phyloP scores from a whole-genome alignment of 192 early-diverging fungal species.

The Geosiphon pyriformis region DNA sequence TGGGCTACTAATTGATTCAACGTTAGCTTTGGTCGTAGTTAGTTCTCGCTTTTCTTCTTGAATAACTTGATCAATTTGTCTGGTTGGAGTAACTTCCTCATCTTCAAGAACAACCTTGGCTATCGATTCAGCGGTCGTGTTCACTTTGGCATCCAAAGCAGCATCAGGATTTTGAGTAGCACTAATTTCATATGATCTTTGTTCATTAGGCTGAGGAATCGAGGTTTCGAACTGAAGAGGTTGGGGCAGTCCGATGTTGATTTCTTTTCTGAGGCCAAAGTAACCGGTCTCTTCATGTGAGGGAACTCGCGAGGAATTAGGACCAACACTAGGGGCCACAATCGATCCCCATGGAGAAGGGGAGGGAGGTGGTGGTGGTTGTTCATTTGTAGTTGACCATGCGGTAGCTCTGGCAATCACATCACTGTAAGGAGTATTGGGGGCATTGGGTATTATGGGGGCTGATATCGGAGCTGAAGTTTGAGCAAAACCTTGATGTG shows the following conservation, averaged over 20 bases:
- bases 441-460: conserved; percentile 23
- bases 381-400: conserved; percentile 4
- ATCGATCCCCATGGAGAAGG: conserved; percentile 35
- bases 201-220: conserved; percentile 36
- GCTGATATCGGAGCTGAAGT: conserved; percentile 26
- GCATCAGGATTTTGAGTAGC: conserved; percentile 39
- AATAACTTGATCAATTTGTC: background rate
- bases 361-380: conserved; percentile 6
- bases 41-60: background rate
- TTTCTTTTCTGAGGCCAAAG: conserved; percentile 11
- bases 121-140: conserved; percentile 26
- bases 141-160: conserved; percentile 33
- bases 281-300: conserved; percentile 34
- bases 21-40: conserved; percentile 12
- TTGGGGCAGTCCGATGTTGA: conserved; percentile 21
- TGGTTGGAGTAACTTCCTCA: background rate
- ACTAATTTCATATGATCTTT: conserved; percentile 5
- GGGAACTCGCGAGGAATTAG: conserved; percentile 32
- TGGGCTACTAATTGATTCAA: conserved; percentile 1
- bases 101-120: background rate
- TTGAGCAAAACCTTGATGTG: conserved; percentile 18
- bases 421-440: conserved; percentile 24
- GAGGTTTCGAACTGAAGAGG: conserved; percentile 28
- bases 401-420: conserved; percentile 15
- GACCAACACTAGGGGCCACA: conserved; percentile 20